Base-by-base conservation (phyloP, 352 stramenopile species). In the Globisporangium parvum region DNA sequence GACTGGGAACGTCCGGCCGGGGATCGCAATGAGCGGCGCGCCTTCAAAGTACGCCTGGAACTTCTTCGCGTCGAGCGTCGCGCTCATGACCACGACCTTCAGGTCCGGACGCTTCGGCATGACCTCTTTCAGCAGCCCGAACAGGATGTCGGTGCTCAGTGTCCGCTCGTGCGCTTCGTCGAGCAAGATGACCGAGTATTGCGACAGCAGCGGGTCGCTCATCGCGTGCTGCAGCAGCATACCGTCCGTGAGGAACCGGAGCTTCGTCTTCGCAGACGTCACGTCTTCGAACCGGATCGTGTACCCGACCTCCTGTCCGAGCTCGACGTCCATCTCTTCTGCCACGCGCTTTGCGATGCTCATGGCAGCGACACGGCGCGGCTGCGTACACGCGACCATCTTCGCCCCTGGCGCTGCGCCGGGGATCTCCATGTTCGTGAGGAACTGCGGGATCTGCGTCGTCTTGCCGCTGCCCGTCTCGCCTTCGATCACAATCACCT, bases 231-330 rank as follows among this genome's bases (percentile, higher is more conserved):
- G 91, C 49, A 99, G 78, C 41, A 99, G 73, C 94, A 99, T 99
- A 74, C 85, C 85, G 45, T 94, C 85, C 17, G 85, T 94, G 23
- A 94, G 66, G 69, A 91, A 94, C 18, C 80, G 78, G 46, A 94
- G 54, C 49, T 85, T 73, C 10, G 97, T 98, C 23, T 66, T 83
- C 21, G 76, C 69, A 68, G 81, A 75, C 35, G 76, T 98, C 45
- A 96, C 77, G 72, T 99, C 97, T 63, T 99, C 97, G 70, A 99
- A 99, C 51, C 97, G 96, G 75, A 99, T 99, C 12, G 95, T 98
- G 71, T 99, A 99, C 18, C 97, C 97, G 3, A 99, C 97, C 65
- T 99, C 88, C 55, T 97, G 69, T 17, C 97, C 97, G 18, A 99
- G 75, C 53, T 88, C 70, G 6, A 99, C 97, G 69, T 99, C 96